phyloP scores from a whole-genome alignment of 345 rosid species.

The Jatropha curcas region DNA sequence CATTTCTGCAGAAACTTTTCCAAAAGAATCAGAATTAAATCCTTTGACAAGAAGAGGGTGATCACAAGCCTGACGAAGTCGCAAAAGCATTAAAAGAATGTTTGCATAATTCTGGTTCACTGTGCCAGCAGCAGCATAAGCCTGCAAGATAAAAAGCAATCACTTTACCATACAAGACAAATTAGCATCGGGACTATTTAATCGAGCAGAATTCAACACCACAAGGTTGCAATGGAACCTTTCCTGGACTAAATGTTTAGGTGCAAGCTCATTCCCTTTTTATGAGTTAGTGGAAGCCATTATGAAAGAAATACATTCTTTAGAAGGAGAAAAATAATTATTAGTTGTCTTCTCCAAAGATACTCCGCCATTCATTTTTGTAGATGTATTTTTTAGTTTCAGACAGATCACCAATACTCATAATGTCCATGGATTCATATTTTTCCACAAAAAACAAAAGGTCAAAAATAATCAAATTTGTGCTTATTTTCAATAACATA shows the following conservation, averaged over 20 bases:
- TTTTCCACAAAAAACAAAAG: background rate
- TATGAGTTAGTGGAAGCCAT: no score
- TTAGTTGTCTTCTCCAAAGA: background rate
- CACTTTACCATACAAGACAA: conserved; percentile 10
- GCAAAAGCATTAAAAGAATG: conserved; percentile 94
- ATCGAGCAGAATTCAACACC: conserved; percentile 11
- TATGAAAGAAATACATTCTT: background rate
- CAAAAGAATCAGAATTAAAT: conserved; percentile 55
- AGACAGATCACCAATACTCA: background rate
- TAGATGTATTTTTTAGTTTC: background rate
- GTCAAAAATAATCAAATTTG: background rate
- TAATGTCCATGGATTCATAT: background rate
- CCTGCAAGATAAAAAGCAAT: conserved; percentile 44
- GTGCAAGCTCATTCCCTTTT: no score
- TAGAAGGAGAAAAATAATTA: background rate
- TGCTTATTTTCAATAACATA: conserved; percentile 4
- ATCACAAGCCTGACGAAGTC: conserved; percentile 97
- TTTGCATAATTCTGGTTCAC: conserved; percentile 91
- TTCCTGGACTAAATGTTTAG: no score
- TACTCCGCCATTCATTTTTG: background rate
- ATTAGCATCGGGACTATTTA: conserved; percentile 14
- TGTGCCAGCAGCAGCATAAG: conserved; percentile 92
- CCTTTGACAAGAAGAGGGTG: conserved; percentile 82
- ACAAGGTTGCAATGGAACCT: background rate
- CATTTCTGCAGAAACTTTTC: conserved; percentile 65